phyloP scores from a whole-genome alignment of 495 filamentous ascomycete species.

The Neurospora sp. region DNA sequence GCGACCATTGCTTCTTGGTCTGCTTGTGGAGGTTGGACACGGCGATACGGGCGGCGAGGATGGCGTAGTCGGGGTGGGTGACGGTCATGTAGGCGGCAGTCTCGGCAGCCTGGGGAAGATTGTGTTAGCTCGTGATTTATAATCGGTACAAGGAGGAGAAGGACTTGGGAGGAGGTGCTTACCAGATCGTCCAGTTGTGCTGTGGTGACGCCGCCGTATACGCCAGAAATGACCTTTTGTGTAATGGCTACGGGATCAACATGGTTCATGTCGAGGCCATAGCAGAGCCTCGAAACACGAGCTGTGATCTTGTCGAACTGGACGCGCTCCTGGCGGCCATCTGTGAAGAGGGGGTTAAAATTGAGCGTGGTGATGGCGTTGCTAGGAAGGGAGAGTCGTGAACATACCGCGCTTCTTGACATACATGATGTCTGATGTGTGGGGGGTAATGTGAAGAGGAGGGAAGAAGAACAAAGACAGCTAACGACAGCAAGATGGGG shows the following conservation, averaged over 20 bases:
- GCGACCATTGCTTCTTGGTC: conserved; percentile 98
- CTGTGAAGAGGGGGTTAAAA: conserved; percentile 36
- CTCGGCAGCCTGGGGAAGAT: conserved; percentile 68
- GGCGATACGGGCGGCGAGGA: conserved; percentile 95
- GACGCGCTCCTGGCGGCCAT: conserved; percentile 98
- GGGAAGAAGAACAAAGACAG: not conserved
- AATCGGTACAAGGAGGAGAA: not conserved
- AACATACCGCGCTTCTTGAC: conserved; percentile 50
- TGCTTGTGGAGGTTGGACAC: conserved; percentile 99
- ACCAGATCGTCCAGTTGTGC: conserved; percentile 94
- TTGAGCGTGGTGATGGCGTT: not conserved
- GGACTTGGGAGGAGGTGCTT: conserved; percentile 24
- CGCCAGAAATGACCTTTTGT: conserved; percentile 97
- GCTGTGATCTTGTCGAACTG: conserved; percentile 99
- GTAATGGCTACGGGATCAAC: conserved; percentile 97
- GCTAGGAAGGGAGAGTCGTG: not conserved
- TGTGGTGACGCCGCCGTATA: conserved; percentile 96
- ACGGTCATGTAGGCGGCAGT: conserved; percentile 99
- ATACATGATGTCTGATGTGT: conserved; percentile 36
- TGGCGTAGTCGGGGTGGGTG: conserved; percentile 97
- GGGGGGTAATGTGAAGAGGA: not conserved
- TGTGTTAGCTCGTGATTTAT: conserved; percentile 6
- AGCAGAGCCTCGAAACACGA: conserved; percentile 92
- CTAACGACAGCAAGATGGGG: not conserved
- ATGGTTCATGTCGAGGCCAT: conserved; percentile 91